Evolutionary conservation across 805 yeast genomes (phyloP).

Genomic region (Metschnikowia henanensis): DNA sequence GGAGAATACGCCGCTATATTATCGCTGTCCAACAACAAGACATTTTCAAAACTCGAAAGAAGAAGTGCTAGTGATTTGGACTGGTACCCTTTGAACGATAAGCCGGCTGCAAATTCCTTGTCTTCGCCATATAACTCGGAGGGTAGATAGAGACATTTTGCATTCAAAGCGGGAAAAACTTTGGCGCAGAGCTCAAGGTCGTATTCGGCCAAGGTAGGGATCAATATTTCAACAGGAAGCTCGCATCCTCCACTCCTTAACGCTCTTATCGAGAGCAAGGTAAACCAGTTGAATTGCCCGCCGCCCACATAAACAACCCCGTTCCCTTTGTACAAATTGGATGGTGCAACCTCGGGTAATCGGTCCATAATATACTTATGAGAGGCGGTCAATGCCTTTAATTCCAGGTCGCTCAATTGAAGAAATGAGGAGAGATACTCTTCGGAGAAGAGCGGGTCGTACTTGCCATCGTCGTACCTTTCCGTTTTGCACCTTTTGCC

Average conservation of each 20-base stretch:
- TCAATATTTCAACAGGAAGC: slow-evolving; percentile 53
- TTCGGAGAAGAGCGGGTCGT: no score
- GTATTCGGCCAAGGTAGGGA: slow-evolving; percentile 44
- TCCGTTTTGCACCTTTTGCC: no score
- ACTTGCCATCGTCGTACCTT: no score
- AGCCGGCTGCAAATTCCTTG: slow-evolving; percentile 16
- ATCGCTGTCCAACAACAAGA: slow-evolving; percentile 34
- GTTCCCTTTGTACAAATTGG: no score
- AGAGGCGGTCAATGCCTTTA: no score
- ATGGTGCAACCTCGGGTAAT: no score
- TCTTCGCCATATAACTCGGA: slow-evolving; percentile 17
- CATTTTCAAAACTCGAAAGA: slow-evolving; percentile 33
- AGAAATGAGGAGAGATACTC: no score
- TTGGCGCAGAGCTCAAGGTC: slow-evolving; percentile 47
- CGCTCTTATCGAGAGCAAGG: slow-evolving; percentile 49
- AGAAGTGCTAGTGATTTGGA: slow-evolving; percentile 32
- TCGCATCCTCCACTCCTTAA: slow-evolving; percentile 42
- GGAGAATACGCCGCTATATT: slow-evolving; percentile 32
- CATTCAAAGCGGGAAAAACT: slow-evolving; percentile 43
- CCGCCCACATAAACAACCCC: slow-evolving; percentile 56
- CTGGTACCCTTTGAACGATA: slow-evolving; percentile 25
- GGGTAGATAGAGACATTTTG: slow-evolving; percentile 47
- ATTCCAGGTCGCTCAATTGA: no score
- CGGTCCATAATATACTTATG: no score
- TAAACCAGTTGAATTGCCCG: slow-evolving; percentile 50